These are phyloP conservation scores for Stentor roeselii DNA, from an alignment of 73 alveolate species.

Conservation along the genomic window DNA sequence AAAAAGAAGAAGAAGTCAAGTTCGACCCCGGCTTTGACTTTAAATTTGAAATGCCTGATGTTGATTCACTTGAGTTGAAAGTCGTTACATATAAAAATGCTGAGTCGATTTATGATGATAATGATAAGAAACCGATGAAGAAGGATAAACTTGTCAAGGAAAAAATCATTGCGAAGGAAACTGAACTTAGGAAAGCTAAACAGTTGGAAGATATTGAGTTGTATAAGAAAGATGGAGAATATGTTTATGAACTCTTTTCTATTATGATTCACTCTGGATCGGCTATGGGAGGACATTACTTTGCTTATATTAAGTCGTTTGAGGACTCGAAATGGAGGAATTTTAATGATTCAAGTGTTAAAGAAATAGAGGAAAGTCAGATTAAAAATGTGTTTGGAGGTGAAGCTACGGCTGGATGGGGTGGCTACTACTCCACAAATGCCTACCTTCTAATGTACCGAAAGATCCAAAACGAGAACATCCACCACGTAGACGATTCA, in stretches of 20 bases:
- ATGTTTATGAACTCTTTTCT: constrained; percentile 87
- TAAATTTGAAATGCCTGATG: neutral
- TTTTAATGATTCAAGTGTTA: constrained; percentile 82
- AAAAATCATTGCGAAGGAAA: neutral
- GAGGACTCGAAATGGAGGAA: constrained; percentile 79
- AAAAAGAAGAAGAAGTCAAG: neutral
- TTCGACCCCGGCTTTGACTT: neutral
- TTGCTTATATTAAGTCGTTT: constrained; percentile 83
- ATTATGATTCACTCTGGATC: constrained; percentile 89
- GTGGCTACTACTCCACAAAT: neutral
- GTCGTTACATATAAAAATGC: neutral
- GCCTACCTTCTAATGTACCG: constrained; percentile 31
- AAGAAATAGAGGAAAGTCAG: constrained; percentile 55
- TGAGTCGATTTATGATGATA: neutral
- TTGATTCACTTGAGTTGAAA: constrained; percentile 4
- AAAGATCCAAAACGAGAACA: constrained; percentile 4
- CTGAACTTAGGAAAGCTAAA: neutral
- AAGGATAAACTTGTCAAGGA: neutral
- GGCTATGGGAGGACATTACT: constrained; percentile 95
- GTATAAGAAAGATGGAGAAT: constrained; percentile 59
- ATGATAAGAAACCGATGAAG: constrained; percentile 7
- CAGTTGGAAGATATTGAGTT: neutral
- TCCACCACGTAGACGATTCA: neutral
- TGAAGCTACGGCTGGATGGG: neutral
- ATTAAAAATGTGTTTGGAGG: constrained; percentile 75